Conservation (phyloP, 768 basidiomycete species). For the Kwoniella shandongensis region DNA sequence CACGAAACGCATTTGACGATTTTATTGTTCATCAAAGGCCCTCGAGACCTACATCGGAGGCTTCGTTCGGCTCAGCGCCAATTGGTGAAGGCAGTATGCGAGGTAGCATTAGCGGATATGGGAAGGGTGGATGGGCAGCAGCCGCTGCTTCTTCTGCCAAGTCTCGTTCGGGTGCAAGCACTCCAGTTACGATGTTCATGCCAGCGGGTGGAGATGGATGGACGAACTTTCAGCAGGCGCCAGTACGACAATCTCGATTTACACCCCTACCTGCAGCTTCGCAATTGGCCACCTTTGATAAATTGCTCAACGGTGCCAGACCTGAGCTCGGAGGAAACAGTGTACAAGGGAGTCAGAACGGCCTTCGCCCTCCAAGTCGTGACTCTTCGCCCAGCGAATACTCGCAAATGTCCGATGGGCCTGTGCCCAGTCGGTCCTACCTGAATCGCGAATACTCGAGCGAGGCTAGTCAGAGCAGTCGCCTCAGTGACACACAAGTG, state of each 20-base stretch:
- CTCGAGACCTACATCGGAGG: constrained; percentile 25
- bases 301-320: constrained; percentile 24
- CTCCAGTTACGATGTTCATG: constrained; percentile 41
- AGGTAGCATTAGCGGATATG: constrained; percentile 31
- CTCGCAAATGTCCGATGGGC: constrained; percentile 35
- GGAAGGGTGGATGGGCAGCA: constrained; percentile 49
- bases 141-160: constrained; percentile 29
- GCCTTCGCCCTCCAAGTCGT: constrained; percentile 13
- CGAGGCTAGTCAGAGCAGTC: constrained; percentile 11
- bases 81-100: constrained; percentile 29
- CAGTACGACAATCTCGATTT: constrained; percentile 33
- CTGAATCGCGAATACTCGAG: constrained; percentile 12
- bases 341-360: constrained; percentile 12
- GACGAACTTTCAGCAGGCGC: constrained; percentile 35
- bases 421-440: constrained; percentile 38
- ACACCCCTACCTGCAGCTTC: constrained; percentile 38
- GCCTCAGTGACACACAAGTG: background rate
- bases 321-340: constrained; percentile 5
- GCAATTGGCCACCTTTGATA: constrained; percentile 34
- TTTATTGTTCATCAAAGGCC: constrained; percentile 19
- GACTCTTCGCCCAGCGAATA: constrained; percentile 34
- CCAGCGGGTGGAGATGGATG: constrained; percentile 37
- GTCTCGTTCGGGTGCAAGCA: constrained; percentile 22
- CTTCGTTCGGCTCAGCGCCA: constrained; percentile 28
- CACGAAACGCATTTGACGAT: constrained; percentile 30